These are phyloP conservation scores for Tardiomyces depauwii DNA, from an alignment of 1,139 yeast species.

Conservation along the genomic window DNA sequence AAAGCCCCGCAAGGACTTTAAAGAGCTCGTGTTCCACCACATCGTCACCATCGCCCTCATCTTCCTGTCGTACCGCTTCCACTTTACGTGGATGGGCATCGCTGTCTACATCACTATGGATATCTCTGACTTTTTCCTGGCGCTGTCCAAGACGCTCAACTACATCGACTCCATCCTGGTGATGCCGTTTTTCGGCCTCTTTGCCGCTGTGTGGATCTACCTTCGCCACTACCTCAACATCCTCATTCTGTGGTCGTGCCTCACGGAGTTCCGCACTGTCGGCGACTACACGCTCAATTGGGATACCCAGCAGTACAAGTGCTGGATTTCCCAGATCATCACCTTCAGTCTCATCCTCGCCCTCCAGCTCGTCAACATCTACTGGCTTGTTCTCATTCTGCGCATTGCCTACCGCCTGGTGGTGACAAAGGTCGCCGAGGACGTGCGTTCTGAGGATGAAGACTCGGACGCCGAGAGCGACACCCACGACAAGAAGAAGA, in stretches of 20 bases:
- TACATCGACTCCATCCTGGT: conserved; percentile 61
- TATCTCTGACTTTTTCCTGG: conserved; percentile 79
- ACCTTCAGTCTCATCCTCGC: conserved; percentile 69
- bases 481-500: not conserved
- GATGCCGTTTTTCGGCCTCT: conserved; percentile 56
- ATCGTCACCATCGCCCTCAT: conserved; percentile 82
- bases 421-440: conserved; percentile 49
- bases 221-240: conserved; percentile 79
- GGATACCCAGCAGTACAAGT: conserved; percentile 91
- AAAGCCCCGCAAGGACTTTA: conserved; percentile 88
- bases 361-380: conserved; percentile 71
- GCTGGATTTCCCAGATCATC: conserved; percentile 89
- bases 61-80: conserved; percentile 86
- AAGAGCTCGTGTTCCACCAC: conserved; percentile 88
- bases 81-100: conserved; percentile 92
- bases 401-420: conserved; percentile 63
- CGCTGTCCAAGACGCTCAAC: conserved; percentile 72
- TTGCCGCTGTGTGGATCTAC: conserved; percentile 71
- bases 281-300: conserved; percentile 77
- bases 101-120: conserved; percentile 94
- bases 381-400: conserved; percentile 77
- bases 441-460: conserved; percentile 88
- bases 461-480: conserved; percentile 39
- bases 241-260: conserved; percentile 72
- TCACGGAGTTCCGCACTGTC: conserved; percentile 75